Evolutionary conservation across 2,329 filamentous ascomycete genomes (phyloP).

Genomic region (Aspergillus clavatus): DNA sequence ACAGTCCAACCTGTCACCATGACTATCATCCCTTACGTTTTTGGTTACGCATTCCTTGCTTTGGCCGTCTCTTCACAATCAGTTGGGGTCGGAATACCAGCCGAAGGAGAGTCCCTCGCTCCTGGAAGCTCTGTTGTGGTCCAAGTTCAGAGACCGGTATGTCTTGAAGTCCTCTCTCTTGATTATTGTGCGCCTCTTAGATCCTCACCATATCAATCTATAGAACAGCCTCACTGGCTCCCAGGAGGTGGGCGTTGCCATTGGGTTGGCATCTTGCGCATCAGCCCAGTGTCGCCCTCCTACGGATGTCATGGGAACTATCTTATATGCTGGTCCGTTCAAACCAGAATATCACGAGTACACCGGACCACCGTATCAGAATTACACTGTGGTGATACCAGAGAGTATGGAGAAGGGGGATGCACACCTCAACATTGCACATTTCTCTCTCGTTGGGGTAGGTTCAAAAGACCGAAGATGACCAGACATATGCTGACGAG

Average conservation of each 20-base stretch:
- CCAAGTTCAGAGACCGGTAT: conserved; percentile 28
- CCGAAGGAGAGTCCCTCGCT: conserved; percentile 12
- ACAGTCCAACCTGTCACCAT: conserved; percentile 3
- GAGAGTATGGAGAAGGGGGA: conserved; percentile 8
- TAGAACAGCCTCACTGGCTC: conserved; percentile 26
- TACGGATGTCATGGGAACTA: conserved; percentile 18
- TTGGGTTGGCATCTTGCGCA: conserved; percentile 26
- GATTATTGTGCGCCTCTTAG: too few relatives aligned
- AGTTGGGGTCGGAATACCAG: conserved; percentile 23
- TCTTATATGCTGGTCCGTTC: conserved; percentile 27
- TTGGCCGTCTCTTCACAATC: conserved; percentile 24
- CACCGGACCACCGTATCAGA: conserved; percentile 24
- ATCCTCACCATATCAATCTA: not conserved
- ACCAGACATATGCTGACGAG: conserved; percentile 1
- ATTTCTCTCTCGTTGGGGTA: conserved; percentile 29
- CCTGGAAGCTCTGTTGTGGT: conserved; percentile 20
- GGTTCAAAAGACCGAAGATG: conserved; percentile 6
- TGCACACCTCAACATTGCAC: conserved; percentile 24
- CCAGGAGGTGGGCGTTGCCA: conserved; percentile 25
- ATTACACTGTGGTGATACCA: conserved; percentile 28
- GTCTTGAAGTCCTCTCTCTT: not conserved
- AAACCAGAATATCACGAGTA: conserved; percentile 24
- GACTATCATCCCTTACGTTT: conserved; percentile 21
- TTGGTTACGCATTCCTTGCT: conserved; percentile 19
- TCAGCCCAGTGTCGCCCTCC: conserved; percentile 14